A percentile compares a stretch with the other conserved stretches of the same genome.
These are phyloP conservation scores for Chlamydomonas schloesseri DNA, from an alignment of 139 green algal genomes.

Conservation along the genomic window DNA sequence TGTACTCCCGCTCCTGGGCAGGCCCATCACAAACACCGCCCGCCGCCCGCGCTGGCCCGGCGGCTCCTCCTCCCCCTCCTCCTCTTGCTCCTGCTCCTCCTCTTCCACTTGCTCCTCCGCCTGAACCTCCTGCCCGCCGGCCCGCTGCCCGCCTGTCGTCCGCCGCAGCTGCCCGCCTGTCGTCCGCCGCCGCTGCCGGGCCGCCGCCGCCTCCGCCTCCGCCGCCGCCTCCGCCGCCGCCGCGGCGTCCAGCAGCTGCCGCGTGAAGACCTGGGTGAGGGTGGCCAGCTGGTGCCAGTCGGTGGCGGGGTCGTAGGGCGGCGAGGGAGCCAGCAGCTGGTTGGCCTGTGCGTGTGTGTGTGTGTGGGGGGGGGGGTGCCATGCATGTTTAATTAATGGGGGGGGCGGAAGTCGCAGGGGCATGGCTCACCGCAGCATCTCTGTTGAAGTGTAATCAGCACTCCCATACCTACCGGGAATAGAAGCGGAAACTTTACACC, in stretches of 20 bases:
- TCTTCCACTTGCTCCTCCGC: neutral
- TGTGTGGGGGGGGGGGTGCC: neutral
- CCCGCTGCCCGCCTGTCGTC: no score
- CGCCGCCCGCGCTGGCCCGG: no score
- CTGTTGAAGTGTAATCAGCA: no score
- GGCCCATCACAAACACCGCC: conserved; percentile 80
- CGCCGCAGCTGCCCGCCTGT: no score
- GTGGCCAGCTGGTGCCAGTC: conserved; percentile 46
- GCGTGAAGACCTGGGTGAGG: conserved; percentile 37
- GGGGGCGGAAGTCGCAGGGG: no score
- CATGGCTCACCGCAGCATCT: no score
- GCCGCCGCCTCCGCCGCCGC: neutral
- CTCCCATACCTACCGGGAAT: no score
- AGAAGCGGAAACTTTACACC: no score
- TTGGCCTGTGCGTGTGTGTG: conserved; percentile 8
- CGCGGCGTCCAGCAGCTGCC: neutral
- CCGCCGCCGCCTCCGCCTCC: neutral
- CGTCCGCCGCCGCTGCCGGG: no score
- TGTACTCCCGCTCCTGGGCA: conserved; percentile 81
- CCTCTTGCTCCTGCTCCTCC: no score
- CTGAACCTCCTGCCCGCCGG: neutral
- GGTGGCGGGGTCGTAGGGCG: conserved; percentile 6
- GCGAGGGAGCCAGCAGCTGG: conserved; percentile 41
- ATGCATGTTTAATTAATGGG: no score
- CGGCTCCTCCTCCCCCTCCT: neutral